Evolutionary conservation across 129 eudicot species (phyloP).

Genomic region (Flaveria brownii): DNA sequence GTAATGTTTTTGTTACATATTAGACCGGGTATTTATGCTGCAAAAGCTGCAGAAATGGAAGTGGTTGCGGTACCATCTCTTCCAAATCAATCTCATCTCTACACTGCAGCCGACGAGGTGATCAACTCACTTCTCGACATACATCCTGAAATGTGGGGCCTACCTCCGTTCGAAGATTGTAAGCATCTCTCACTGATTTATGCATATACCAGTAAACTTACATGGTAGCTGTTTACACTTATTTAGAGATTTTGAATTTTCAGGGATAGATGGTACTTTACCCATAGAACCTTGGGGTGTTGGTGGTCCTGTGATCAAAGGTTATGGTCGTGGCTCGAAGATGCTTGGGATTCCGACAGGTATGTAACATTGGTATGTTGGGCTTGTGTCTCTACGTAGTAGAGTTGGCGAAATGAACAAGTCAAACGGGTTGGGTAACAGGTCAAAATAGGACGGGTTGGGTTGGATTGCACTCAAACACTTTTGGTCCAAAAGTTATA

Average conservation of each 20-base stretch:
- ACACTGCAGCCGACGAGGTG: conserved; percentile 73
- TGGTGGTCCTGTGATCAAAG: conserved; percentile 94
- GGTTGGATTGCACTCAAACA: neutral
- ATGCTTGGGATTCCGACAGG: conserved; percentile 99
- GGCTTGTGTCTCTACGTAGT: too few species aligned
- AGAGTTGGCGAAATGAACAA: neutral
- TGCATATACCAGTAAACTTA: neutral
- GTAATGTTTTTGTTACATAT: conserved; percentile 23
- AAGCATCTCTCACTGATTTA: conserved; percentile 40
- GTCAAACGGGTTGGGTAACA: neutral
- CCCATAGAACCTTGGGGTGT: conserved; percentile 88
- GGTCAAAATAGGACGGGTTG: neutral
- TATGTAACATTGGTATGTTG: conserved; percentile 3
- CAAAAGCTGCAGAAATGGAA: conserved; percentile 95
- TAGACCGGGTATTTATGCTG: conserved; percentile 91
- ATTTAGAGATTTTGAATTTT: conserved; percentile 19
- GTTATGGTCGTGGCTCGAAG: conserved; percentile 95
- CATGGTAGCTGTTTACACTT: neutral
- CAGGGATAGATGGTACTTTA: conserved; percentile 82
- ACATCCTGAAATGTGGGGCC: conserved; percentile 86
- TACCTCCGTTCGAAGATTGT: conserved; percentile 95
- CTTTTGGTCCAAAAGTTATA: neutral
- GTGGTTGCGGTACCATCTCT: conserved; percentile 94
- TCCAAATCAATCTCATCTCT: conserved; percentile 78
- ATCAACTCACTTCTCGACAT: conserved; percentile 85